Evolutionary conservation across 768 basidiomycete genomes (phyloP).

Genomic region (Trametes coccinea): DNA sequence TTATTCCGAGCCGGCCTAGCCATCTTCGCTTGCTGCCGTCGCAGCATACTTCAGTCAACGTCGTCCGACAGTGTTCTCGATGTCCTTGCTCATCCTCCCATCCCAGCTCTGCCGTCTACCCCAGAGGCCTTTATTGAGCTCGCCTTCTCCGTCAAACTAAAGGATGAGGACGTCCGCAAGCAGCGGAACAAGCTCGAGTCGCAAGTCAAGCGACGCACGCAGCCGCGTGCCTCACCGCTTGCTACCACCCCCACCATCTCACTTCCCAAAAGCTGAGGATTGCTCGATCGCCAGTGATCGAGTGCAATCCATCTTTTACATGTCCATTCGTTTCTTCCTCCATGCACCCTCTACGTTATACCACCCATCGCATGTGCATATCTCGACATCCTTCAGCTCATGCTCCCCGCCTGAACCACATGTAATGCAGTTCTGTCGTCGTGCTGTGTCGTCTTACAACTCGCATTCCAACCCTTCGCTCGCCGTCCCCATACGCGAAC

Average conservation of each 20-base stretch:
- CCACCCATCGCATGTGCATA: neutral
- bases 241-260: conserved; percentile 16
- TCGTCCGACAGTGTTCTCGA: conserved; percentile 49
- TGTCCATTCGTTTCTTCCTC: neutral
- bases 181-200: conserved; percentile 74
- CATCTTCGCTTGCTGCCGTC: conserved; percentile 60
- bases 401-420: neutral
- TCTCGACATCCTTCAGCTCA: neutral
- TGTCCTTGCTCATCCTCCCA: conserved; percentile 52
- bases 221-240: conserved; percentile 32
- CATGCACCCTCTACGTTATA: neutral
- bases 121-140: conserved; percentile 66
- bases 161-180: conserved; percentile 78
- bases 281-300: neutral
- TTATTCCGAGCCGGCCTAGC: conserved; percentile 74
- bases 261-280: conserved; percentile 14
- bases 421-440: neutral
- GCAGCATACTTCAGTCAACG: conserved; percentile 52
- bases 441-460: neutral
- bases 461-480: too few species aligned
- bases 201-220: conserved; percentile 63
- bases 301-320: neutral
- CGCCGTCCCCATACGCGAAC: too few species aligned
- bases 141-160: conserved; percentile 65
- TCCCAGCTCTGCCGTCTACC: conserved; percentile 53